phyloP scores from a whole-genome alignment of 495 filamentous ascomycete genomes.

The Penicillium maclennaniae region DNA sequence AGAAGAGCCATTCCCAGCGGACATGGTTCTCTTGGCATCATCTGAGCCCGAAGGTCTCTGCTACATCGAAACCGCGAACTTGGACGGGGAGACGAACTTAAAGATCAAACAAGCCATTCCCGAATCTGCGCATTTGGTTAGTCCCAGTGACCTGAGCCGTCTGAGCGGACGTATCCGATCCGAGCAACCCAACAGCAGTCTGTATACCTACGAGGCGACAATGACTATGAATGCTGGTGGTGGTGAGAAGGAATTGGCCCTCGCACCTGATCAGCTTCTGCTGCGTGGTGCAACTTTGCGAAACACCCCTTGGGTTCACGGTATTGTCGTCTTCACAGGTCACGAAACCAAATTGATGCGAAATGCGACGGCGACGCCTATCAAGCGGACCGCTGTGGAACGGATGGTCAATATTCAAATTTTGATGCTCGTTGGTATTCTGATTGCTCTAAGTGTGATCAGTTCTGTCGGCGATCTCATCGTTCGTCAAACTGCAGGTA shows the following conservation, averaged over 20 bases:
- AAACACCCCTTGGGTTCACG: constrained; percentile 98
- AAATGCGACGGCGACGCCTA: constrained; percentile 94
- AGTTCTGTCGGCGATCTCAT: constrained; percentile 90
- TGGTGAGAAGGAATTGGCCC: constrained; percentile 87
- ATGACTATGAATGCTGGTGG: constrained; percentile 89
- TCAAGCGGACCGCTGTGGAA: constrained; percentile 96
- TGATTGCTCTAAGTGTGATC: constrained; percentile 78
- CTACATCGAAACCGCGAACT: constrained; percentile 98
- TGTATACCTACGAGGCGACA: constrained; percentile 98
- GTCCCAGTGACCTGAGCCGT: constrained; percentile 78
- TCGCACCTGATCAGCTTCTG: constrained; percentile 80
- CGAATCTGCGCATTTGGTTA: constrained; percentile 86
- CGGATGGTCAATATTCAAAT: constrained; percentile 90
- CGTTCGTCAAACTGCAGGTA: constrained; percentile 55
- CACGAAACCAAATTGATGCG: constrained; percentile 99
- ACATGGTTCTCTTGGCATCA: constrained; percentile 85
- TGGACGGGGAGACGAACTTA: constrained; percentile 97
- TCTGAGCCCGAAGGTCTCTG: constrained; percentile 97
- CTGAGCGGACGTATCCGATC: constrained; percentile 83
- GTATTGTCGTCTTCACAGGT: constrained; percentile 94
- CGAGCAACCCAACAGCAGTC: constrained; percentile 96
- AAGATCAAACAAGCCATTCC: constrained; percentile 99
- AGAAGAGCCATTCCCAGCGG: constrained; percentile 93
- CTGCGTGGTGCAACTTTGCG: constrained; percentile 90
- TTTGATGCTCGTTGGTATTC: constrained; percentile 78